Conservation (phyloP, 331 rosid genomes). For the Prunus yedoensis region DNA sequence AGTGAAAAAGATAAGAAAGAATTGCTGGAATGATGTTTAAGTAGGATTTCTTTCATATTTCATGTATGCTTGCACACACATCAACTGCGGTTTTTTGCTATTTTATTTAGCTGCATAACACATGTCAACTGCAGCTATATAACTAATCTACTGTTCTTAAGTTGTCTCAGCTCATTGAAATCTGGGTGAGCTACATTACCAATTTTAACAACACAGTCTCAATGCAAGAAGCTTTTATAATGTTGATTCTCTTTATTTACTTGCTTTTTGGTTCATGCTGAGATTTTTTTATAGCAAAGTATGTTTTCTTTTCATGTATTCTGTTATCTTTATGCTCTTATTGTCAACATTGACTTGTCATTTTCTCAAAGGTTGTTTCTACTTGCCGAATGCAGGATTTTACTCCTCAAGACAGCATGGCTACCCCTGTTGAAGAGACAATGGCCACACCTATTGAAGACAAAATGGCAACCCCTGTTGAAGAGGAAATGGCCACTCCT, state of each 20-base stretch:
- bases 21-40: neutral
- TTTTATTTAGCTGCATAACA: neutral
- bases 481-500: constrained; percentile 22
- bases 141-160: neutral
- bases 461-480: constrained; percentile 40
- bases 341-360: neutral
- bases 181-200: neutral
- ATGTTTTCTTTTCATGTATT: neutral
- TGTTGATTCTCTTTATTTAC: neutral
- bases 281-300: neutral
- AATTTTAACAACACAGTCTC: neutral
- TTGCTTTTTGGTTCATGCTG: neutral
- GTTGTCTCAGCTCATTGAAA: neutral
- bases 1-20: too few relatives aligned
- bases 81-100: neutral
- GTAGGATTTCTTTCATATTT: neutral
- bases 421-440: neutral
- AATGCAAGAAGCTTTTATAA: neutral
- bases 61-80: neutral
- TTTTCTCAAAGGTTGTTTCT: neutral
- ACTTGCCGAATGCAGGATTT: constrained; percentile 13
- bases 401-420: constrained; percentile 12
- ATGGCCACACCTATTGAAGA: constrained; percentile 17
- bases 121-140: neutral
- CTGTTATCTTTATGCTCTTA: neutral